These are phyloP conservation scores for Aspergillus asperescens DNA, from an alignment of 495 filamentous ascomycete genomes.

Conservation along the genomic window DNA sequence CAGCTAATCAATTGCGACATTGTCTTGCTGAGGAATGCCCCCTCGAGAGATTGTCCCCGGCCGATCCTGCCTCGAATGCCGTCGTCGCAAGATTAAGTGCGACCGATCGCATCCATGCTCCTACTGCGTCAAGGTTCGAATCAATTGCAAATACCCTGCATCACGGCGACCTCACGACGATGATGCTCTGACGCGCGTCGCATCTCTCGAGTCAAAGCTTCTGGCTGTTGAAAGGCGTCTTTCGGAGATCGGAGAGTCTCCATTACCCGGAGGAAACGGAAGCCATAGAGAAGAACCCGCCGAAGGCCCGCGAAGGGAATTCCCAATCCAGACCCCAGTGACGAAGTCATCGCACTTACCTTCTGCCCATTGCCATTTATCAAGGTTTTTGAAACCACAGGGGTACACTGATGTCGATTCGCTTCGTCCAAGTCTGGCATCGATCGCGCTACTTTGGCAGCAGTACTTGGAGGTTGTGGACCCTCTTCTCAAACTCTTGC, in stretches of 20 bases:
- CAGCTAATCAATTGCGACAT: neutral
- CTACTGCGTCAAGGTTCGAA: conserved; percentile 37
- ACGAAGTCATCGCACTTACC: neutral
- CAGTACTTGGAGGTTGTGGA: conserved; percentile 23
- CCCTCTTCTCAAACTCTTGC: conserved; percentile 27
- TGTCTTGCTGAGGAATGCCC: neutral
- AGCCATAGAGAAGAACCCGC: too few relatives aligned
- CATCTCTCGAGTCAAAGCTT: neutral
- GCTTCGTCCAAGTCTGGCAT: conserved; percentile 4
- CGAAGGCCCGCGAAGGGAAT: neutral
- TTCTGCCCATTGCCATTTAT: neutral
- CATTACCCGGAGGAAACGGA: too few relatives aligned
- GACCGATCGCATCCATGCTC: conserved; percentile 44
- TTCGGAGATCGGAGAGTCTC: neutral
- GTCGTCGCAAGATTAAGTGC: conserved; percentile 53
- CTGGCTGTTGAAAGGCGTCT: neutral
- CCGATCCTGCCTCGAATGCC: conserved; percentile 48
- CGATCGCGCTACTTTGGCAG: conserved; percentile 22
- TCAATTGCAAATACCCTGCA: conserved; percentile 21
- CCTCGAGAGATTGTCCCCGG: conserved; percentile 12
- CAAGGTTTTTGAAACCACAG: neutral
- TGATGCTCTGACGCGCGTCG: neutral
- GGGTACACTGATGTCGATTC: neutral
- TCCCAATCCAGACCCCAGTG: neutral
- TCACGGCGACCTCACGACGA: neutral